These are phyloP conservation scores for Tritrichomonas musculus DNA, from an alignment of 208 protist genomes.

Conservation along the genomic window DNA sequence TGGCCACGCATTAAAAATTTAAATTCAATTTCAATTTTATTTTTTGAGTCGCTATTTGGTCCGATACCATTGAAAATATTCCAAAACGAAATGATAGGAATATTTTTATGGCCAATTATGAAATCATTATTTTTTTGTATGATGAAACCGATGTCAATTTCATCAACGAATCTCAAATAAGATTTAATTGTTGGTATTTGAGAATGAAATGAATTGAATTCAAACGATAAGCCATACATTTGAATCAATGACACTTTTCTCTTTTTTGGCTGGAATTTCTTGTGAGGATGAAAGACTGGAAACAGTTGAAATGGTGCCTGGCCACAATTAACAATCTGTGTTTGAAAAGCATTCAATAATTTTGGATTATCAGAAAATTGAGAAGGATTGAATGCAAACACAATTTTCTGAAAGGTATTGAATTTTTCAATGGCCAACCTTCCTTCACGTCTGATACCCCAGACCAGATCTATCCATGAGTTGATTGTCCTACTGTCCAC, in stretches of 20 bases:
- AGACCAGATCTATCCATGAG: conserved; percentile 30
- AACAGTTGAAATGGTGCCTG: conserved; percentile 2
- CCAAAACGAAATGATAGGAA: background rate
- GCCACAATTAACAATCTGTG: background rate
- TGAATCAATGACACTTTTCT: no score
- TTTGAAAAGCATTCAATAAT: background rate
- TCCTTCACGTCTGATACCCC: background rate
- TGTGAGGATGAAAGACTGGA: background rate
- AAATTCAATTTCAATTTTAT: background rate
- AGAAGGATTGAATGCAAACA: background rate
- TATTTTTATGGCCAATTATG: background rate
- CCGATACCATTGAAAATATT: no score
- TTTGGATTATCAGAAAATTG: background rate
- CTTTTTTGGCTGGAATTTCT: background rate
- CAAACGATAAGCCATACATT: no score
- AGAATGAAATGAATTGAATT: no score
- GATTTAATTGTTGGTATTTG: no score
- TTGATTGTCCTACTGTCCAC: background rate
- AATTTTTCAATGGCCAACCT: background rate
- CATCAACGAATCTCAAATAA: background rate
- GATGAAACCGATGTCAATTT: background rate
- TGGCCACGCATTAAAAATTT: background rate
- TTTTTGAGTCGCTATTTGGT: no score
- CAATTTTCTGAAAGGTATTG: background rate
- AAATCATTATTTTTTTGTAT: background rate